Base-by-base conservation (phyloP, 345 rosid genomes). In the Citrus reticulata region DNA sequence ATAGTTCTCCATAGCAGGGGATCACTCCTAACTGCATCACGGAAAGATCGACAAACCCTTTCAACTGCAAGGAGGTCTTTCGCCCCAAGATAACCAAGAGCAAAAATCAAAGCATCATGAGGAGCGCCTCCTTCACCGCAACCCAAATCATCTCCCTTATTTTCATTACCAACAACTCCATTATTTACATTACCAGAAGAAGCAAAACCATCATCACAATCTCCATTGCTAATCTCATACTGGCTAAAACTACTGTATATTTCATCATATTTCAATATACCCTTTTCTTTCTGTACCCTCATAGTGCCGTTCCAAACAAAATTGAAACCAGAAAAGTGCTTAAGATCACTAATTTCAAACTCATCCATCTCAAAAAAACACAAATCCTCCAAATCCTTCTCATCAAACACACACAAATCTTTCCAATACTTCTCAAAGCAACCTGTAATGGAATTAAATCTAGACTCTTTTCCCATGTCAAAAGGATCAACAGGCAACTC, bases 401-500 rank as follows among this genome's bases (percentile, higher is more conserved):
- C 93, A 88, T 51, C 57, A 16, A 51, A 51, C 57, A 5, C 19
- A 51, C 57, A 51, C 74, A 81, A 86, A 66, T 86, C 93, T 72
- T 76, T 85, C 84, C 91, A 92, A 88, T 90, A 81, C 77, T 93
- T 95, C 85, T 89, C 92, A 62, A 97, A 94, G 95, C 95, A 93
- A 58, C 98, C 93, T 20, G 90, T 86, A 22, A 93, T 84, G 5
- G 70, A 93, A 2, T 94, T 94, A 74, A 93, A 84, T 5, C 98
- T 89, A 39, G 89, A 81, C 80, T 80, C 87, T 69, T 93, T 90
- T 73, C 93, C 94, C 97, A 92, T 92, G 65, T 91, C 95, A 75
- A 96, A 96, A 2, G 99, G 99, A 93, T 94, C 99, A 8, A 91
- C 86, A 2, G 97, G 95, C 89, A 93, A 82, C 85, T 90, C 84